Evolutionary conservation across 2,329 filamentous ascomycete species (phyloP).

Genomic region (Verticillium isaacii): DNA sequence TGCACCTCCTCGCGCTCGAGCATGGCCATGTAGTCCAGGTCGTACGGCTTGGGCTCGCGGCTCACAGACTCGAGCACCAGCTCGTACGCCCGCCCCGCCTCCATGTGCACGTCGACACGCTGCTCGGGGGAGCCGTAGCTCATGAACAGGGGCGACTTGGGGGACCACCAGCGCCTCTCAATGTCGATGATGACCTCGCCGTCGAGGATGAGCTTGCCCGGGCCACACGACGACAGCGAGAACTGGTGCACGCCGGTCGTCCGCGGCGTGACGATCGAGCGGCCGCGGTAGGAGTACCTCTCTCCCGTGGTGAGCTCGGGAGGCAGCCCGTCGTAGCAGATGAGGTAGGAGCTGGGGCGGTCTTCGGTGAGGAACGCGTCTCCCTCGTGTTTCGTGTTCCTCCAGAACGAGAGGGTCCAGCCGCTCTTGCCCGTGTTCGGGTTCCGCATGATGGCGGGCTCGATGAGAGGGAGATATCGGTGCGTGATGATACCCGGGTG

Average conservation of each 20-base stretch:
- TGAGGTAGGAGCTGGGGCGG: constrained; percentile 1
- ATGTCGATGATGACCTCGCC: constrained; percentile 24
- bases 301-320: constrained; percentile 13
- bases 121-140: constrained; percentile 27
- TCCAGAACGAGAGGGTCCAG: not conserved
- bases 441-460: constrained; percentile 3
- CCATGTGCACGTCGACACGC: constrained; percentile 15
- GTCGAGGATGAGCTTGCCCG: constrained; percentile 26
- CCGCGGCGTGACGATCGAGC: constrained; percentile 18
- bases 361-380: not conserved
- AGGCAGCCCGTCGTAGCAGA: constrained; percentile 5
- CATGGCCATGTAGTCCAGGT: constrained; percentile 18
- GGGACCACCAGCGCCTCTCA: constrained; percentile 18
- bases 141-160: constrained; percentile 25
- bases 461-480: constrained; percentile 1
- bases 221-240: constrained; percentile 28
- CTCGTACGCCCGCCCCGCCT: constrained; percentile 22
- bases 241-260: constrained; percentile 22
- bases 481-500: not conserved
- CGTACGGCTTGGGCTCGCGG: constrained; percentile 20
- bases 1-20: constrained; percentile 23
- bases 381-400: constrained; percentile 2
- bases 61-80: constrained; percentile 20
- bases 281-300: constrained; percentile 21
- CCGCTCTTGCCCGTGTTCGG: constrained; percentile 1